Evolutionary conservation across 148 eudicot genomes (phyloP).

Genomic region (Dianthus caryophyllus): DNA sequence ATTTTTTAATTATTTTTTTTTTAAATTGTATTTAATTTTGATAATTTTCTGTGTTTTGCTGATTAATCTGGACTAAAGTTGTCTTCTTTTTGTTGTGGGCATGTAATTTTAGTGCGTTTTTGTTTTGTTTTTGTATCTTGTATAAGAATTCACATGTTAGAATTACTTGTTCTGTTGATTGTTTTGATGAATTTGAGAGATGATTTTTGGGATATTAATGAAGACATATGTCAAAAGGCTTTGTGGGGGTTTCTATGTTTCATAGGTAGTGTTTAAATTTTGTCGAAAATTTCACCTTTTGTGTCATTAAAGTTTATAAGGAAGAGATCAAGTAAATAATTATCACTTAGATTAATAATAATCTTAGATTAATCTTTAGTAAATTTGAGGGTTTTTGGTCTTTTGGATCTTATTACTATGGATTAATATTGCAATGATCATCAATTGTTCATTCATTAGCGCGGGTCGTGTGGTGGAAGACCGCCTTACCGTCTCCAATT

Average conservation of each 20-base stretch:
- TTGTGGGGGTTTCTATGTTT: conserved; percentile 9
- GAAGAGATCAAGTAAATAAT: neutral
- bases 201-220: neutral
- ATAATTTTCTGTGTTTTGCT: neutral
- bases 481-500: no score
- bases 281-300: neutral
- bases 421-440: neutral
- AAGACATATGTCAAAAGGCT: neutral
- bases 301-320: neutral
- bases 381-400: neutral
- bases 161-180: no score
- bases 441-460: neutral
- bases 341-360: neutral
- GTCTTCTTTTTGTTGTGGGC: neutral
- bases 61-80: neutral
- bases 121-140: neutral
- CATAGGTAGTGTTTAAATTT: neutral
- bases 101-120: neutral
- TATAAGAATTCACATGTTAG: neutral
- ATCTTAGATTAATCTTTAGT: neutral
- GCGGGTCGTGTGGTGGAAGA: no score
- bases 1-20: neutral
- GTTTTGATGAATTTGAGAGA: neutral
- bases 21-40: neutral
- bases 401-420: neutral